Percentiles rank a stretch among this genome's conserved stretches.
phyloP scores from a whole-genome alignment of 2,329 filamentous ascomycete species.

The Stachybotrys elegans region DNA sequence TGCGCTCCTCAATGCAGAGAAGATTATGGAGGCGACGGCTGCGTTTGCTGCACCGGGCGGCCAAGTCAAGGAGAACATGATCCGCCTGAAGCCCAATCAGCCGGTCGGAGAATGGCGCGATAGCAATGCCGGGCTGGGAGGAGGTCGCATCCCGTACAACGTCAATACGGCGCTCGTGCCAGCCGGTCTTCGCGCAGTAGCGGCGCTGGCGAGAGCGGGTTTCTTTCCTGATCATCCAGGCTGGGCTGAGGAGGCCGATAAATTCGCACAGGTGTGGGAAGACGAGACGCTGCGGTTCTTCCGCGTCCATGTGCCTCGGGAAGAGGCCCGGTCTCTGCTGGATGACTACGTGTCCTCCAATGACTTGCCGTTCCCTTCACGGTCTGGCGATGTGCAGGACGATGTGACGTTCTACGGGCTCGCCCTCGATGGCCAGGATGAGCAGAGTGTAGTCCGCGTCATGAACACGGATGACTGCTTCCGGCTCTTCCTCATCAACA shows the following conservation, averaged over 20 bases:
- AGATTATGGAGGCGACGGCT: conserved; percentile 51
- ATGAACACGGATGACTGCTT: conserved; percentile 63
- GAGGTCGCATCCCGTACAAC: conserved; percentile 59
- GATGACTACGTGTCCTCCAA: conserved; percentile 37
- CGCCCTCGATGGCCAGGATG: conserved; percentile 47
- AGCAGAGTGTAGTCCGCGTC: conserved; percentile 45
- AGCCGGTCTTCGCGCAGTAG: conserved; percentile 55
- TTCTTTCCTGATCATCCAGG: conserved; percentile 44
- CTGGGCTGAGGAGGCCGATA: conserved; percentile 39
- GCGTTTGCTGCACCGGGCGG: conserved; percentile 40
- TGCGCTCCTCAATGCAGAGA: conserved; percentile 46
- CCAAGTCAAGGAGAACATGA: conserved; percentile 48
- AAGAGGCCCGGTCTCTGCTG: conserved; percentile 41
- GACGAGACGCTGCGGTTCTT: conserved; percentile 56
- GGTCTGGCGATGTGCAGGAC: conserved; percentile 33
- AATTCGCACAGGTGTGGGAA: conserved; percentile 58
- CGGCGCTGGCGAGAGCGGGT: conserved; percentile 40
- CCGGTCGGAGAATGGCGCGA: conserved; percentile 61
- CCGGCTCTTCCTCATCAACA: conserved; percentile 57
- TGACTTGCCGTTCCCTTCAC: conserved; percentile 38
- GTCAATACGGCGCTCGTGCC: conserved; percentile 61
- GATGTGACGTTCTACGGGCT: conserved; percentile 48
- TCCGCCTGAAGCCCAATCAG: conserved; percentile 50
- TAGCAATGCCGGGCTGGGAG: conserved; percentile 53
- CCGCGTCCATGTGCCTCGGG: conserved; percentile 32